Evolutionary conservation across 2,329 filamentous ascomycete species (phyloP), one percentile per base, ranked within the genome.

Genomic region (Aspergillus clavatus): DNA sequence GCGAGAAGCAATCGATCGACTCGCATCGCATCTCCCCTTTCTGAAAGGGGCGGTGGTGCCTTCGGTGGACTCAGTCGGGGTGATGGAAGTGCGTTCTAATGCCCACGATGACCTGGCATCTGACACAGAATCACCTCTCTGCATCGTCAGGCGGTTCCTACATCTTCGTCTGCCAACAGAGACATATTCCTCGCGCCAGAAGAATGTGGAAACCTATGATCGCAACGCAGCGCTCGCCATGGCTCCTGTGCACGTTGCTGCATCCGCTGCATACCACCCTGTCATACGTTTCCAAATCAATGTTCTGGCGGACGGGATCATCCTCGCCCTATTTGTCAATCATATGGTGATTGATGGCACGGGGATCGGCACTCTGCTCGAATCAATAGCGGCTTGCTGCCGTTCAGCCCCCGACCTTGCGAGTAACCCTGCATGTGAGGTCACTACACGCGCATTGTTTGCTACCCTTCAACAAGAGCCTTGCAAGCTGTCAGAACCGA

Each of bases 231-330:
- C 7, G 11, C 24, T 42, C 21, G 33, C 22, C 11, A 33, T 42
- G 24, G 40, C 24, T 11, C 40, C 40, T 4, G 40, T 31, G 21
- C 40, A 42, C 12, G 27, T 42, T 23, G 40, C 40, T 19, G 40
- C 21, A 27, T 42, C 40, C 14, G 14, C 40, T 31, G 19, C 40
- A 6, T 16, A 42, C 21, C 40, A 24, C 8, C 40, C 40, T 5
- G 40, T 42, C 16, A 31, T 42, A 29, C 40, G 40, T 22, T 42
- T 31, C 26, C 40, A 42, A 33, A 42, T 42, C 40, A 42, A 42
- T 22, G 27, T 42, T 5, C 24, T 42, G 14, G 40, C 8, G 6
- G 24, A 42, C 22, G 40, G 40, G 7, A 24, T 42, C 24, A 22
- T 42, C 19, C 10, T 33, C 16, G 40, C 21, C 6, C 21, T 42